A percentile compares a stretch with the other conserved stretches of the same genome.
phyloP scores from a whole-genome alignment of 2,329 filamentous ascomycete genomes.

The Fonsecaea nubica region DNA sequence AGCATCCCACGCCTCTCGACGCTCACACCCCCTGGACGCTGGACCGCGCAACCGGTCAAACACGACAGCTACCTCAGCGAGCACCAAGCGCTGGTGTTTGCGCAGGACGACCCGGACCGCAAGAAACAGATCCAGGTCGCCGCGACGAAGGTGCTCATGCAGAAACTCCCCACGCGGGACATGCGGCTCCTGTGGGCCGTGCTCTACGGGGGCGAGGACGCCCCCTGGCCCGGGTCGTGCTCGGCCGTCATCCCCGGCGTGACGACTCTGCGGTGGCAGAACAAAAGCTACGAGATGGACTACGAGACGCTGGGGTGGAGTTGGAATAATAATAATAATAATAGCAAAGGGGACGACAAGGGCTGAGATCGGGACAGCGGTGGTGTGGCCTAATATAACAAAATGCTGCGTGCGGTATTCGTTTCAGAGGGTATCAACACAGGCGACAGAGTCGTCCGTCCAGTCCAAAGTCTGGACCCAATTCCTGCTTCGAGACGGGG shows the following conservation, averaged over 20 bases:
- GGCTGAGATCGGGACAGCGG: constrained; percentile 1
- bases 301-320: constrained; percentile 8
- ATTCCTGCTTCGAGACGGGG: neutral
- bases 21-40: neutral
- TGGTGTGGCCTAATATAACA: neutral
- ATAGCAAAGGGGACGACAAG: constrained; percentile 1
- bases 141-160: constrained; percentile 33
- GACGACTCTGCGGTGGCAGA: constrained; percentile 15
- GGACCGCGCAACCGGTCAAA: constrained; percentile 22
- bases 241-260: constrained; percentile 32
- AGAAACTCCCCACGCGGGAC: constrained; percentile 34
- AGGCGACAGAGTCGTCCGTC: neutral
- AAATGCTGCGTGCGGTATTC: neutral
- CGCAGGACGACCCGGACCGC: constrained; percentile 23
- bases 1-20: neutral
- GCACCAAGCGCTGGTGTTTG: constrained; percentile 23
- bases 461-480: neutral
- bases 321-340: neutral
- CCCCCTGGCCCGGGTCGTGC: constrained; percentile 31
- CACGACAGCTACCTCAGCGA: constrained; percentile 32
- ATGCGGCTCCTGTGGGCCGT: constrained; percentile 36
- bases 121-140: constrained; percentile 33
- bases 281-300: constrained; percentile 15
- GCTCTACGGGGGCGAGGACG: constrained; percentile 33
- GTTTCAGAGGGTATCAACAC: neutral